These are phyloP conservation scores for Effrenium voratum DNA, from an alignment of 73 alveolate species.

Conservation along the genomic window DNA sequence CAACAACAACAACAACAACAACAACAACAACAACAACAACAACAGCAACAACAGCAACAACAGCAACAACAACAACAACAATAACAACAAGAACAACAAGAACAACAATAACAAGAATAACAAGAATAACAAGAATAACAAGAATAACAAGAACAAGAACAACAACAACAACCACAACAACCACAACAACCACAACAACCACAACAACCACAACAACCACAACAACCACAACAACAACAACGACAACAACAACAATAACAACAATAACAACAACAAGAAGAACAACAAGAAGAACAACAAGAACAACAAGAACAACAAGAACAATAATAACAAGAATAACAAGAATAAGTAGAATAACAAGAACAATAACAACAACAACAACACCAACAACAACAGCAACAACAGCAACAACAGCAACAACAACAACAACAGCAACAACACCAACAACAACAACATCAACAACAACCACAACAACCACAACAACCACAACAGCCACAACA, in stretches of 20 bases:
- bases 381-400: no score
- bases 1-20: neutral
- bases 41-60: neutral
- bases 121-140: neutral
- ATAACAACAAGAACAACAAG: neutral
- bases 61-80: neutral
- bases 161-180: neutral
- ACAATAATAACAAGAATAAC: neutral
- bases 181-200: neutral
- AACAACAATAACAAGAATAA: neutral
- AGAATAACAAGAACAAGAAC: neutral
- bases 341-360: no score
- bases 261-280: neutral
- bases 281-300: no score
- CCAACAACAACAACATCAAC: neutral
- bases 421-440: neutral
- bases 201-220: neutral
- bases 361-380: no score
- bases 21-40: neutral
- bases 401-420: neutral
- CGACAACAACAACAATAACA: neutral
- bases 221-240: neutral
- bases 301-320: neutral
- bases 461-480: neutral
- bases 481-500: neutral